Evolutionary conservation across 805 yeast genomes (phyloP).

Genomic region (Vanderwaltozyma yarrowii): DNA sequence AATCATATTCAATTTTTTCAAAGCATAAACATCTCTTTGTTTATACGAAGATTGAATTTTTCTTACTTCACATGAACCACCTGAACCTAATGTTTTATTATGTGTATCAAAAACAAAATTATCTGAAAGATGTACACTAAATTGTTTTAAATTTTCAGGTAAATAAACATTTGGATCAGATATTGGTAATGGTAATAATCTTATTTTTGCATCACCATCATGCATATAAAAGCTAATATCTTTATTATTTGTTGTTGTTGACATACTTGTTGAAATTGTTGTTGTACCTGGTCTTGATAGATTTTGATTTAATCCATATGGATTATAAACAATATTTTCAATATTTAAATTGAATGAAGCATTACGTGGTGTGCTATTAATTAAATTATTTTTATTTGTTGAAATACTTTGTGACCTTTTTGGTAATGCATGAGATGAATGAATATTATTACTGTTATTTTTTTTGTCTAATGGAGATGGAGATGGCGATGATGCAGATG

Average conservation of each 20-base stretch:
- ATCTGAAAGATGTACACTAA: conserved; percentile 40
- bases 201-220: conserved; percentile 31
- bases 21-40: conserved; percentile 43
- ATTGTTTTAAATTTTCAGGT: conserved; percentile 44
- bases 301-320: conserved; percentile 39
- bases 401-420: conserved; percentile 1
- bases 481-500: background rate
- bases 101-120: conserved; percentile 41
- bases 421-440: background rate
- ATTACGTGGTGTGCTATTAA: background rate
- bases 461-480: background rate
- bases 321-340: conserved; percentile 39
- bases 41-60: conserved; percentile 32
- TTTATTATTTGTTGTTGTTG: conserved; percentile 5
- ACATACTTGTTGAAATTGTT: conserved; percentile 3
- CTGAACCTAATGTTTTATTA: conserved; percentile 51
- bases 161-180: conserved; percentile 53
- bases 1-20: conserved; percentile 55
- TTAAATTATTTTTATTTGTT: background rate
- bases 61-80: conserved; percentile 64
- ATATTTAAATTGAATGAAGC: background rate
- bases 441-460: background rate
- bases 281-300: conserved; percentile 9
- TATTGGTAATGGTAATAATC: conserved; percentile 51
- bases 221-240: conserved; percentile 27